phyloP scores from a whole-genome alignment of 768 basidiomycete species.

The Tulasnella sp. region DNA sequence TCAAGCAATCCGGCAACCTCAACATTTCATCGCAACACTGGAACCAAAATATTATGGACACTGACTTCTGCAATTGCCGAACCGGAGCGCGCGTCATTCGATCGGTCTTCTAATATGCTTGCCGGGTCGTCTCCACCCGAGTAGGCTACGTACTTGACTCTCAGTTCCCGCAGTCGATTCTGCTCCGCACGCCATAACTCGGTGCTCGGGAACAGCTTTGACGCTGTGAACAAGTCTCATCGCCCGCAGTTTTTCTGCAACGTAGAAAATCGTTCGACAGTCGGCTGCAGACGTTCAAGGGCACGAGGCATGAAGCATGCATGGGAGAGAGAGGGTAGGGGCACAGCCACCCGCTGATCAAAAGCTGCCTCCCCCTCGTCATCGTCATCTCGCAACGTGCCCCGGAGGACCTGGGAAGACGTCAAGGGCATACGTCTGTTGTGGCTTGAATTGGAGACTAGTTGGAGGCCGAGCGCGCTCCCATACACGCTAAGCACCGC shows the following conservation, averaged over 20 bases:
- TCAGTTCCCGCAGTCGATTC: not conserved
- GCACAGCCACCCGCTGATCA: not conserved
- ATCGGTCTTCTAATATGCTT: not conserved
- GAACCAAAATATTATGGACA: not conserved
- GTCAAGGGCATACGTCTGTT: not conserved
- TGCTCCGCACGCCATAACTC: not conserved
- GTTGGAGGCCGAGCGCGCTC: not conserved
- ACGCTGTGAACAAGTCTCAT: not conserved
- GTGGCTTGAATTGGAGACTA: constrained; percentile 6
- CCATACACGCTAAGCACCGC: not conserved
- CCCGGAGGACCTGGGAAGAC: not conserved
- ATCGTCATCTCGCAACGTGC: constrained; percentile 12
- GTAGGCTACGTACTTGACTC: not conserved
- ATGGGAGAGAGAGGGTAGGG: not conserved
- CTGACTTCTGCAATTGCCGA: not conserved
- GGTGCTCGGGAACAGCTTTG: not conserved
- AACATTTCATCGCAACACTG: not conserved
- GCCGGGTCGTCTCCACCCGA: not conserved
- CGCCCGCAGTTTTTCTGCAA: not conserved
- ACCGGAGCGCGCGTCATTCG: not conserved
- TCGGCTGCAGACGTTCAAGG: not conserved
- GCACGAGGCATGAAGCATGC: constrained; percentile 5
- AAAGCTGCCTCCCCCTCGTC: not conserved
- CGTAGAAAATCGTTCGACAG: not conserved
- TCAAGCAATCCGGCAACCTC: not conserved